A percentile compares a stretch with the other conserved stretches of the same genome.
These are phyloP conservation scores for Boletus reticulatus DNA, from an alignment of 768 basidiomycete genomes.

Conservation along the genomic window DNA sequence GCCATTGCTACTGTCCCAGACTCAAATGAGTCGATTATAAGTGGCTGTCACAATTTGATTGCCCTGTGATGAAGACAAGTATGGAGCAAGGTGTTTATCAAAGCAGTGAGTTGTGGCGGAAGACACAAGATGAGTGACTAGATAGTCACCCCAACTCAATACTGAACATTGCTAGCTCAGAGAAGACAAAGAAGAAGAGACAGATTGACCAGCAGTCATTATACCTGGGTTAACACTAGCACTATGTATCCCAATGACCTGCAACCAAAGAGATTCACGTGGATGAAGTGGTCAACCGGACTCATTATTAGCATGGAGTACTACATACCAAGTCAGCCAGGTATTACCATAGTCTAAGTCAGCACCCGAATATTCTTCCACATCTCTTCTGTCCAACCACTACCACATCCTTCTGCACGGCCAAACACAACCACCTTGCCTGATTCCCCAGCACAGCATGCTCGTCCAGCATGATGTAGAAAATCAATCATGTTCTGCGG, in stretches of 20 bases:
- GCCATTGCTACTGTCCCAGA: no score
- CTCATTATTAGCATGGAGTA: background rate
- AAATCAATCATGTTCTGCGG: conserved; percentile 92
- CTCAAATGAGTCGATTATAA: no score
- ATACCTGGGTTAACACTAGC: background rate
- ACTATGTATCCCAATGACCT: background rate
- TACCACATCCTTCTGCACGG: conserved; percentile 64
- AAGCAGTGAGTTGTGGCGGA: no score
- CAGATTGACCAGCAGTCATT: no score
- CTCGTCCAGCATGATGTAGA: conserved; percentile 84
- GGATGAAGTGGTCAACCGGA: background rate
- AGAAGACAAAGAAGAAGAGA: no score
- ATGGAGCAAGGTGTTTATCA: no score
- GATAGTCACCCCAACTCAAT: no score
- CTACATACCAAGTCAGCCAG: background rate
- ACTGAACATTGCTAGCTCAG: no score
- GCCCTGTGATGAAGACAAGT: no score
- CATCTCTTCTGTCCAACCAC: conserved; percentile 48
- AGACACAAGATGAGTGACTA: no score
- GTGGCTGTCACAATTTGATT: no score
- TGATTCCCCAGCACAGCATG: conserved; percentile 67
- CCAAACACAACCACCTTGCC: conserved; percentile 80
- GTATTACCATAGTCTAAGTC: conserved; percentile 8
- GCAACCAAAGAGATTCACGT: background rate
- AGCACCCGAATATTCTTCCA: conserved; percentile 46